Percentiles rank a stretch among this genome's conserved stretches.
These are phyloP conservation scores for Yueomyces sp. DNA, from an alignment of 805 yeast species.

Conservation along the genomic window DNA sequence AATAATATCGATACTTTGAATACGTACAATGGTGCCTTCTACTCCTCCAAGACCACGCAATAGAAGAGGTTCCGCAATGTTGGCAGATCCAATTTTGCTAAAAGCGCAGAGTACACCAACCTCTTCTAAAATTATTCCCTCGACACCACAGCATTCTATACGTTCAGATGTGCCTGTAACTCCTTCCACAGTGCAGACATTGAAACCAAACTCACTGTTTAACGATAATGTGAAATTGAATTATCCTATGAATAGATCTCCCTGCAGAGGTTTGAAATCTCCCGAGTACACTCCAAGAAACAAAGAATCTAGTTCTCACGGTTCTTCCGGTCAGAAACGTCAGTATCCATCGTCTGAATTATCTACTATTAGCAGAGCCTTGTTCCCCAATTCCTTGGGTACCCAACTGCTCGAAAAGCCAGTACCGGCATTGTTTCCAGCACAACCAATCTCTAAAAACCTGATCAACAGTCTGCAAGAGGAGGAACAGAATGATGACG, in stretches of 20 bases:
- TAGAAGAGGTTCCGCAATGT: no score
- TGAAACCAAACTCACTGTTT: neutral
- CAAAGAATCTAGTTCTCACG: neutral
- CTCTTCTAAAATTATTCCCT: neutral
- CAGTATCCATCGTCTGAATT: neutral
- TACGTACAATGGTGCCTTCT: neutral
- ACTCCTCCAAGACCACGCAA: neutral
- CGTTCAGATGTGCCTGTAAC: neutral
- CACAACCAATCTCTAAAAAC: neutral
- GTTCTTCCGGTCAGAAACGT: neutral
- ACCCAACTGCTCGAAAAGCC: neutral
- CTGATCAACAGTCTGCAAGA: neutral
- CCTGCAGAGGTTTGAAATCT: slow-evolving; percentile 14
- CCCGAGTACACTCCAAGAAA: slow-evolving; percentile 21
- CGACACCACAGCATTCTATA: neutral
- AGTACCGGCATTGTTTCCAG: neutral
- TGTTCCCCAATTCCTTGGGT: neutral
- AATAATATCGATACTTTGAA: no score
- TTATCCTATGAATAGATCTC: neutral
- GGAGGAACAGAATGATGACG: neutral
- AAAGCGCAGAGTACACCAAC: no score
- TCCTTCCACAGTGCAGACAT: neutral
- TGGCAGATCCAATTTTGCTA: no score
- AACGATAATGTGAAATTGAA: neutral
- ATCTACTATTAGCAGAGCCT: neutral